A percentile compares a stretch with the other conserved stretches of the same genome.
Evolutionary conservation across 2,329 filamentous ascomycete species (phyloP).

Genomic region (Dactylellina parvicollis): DNA sequence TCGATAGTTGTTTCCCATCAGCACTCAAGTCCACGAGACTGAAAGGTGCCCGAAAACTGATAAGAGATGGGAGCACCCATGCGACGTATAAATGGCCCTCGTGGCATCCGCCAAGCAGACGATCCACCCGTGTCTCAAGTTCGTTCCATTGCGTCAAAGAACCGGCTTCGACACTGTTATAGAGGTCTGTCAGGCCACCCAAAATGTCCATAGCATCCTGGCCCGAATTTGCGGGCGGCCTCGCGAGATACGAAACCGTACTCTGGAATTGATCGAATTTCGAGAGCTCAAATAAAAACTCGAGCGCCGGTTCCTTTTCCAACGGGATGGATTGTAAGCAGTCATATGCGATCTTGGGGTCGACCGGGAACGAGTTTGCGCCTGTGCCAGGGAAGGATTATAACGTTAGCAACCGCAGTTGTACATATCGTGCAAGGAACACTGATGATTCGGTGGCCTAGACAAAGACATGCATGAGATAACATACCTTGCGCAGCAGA

Average conservation of each 20-base stretch:
- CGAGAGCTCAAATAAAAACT: slow-evolving; percentile 35
- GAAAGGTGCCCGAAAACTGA: slow-evolving; percentile 44
- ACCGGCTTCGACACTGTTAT: slow-evolving; percentile 26
- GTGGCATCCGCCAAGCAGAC: slow-evolving; percentile 22
- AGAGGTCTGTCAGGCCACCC: slow-evolving; percentile 31
- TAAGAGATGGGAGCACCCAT: slow-evolving; percentile 40
- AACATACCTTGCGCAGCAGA: slow-evolving; percentile 22
- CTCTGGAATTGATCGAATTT: slow-evolving; percentile 49
- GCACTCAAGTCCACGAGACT: slow-evolving; percentile 30
- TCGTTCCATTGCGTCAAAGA: slow-evolving; percentile 41
- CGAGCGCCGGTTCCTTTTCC: slow-evolving; percentile 4
- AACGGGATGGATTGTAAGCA: slow-evolving; percentile 46
- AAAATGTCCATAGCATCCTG: slow-evolving; percentile 50
- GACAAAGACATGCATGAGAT: neutral
- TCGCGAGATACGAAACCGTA: slow-evolving; percentile 36
- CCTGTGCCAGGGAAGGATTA: neutral
- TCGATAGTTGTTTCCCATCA: slow-evolving; percentile 35
- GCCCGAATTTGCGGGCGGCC: slow-evolving; percentile 41
- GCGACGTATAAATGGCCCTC: slow-evolving; percentile 49
- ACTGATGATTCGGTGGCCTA: too few relatives aligned
- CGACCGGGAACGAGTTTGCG: slow-evolving; percentile 25
- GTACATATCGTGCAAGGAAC: neutral
- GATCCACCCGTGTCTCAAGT: slow-evolving; percentile 39
- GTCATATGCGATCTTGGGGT: slow-evolving; percentile 48
- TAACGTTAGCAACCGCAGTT: slow-evolving; percentile 24